These are phyloP conservation scores for Camelina laxa DNA, from an alignment of 345 rosid species.

Conservation along the genomic window DNA sequence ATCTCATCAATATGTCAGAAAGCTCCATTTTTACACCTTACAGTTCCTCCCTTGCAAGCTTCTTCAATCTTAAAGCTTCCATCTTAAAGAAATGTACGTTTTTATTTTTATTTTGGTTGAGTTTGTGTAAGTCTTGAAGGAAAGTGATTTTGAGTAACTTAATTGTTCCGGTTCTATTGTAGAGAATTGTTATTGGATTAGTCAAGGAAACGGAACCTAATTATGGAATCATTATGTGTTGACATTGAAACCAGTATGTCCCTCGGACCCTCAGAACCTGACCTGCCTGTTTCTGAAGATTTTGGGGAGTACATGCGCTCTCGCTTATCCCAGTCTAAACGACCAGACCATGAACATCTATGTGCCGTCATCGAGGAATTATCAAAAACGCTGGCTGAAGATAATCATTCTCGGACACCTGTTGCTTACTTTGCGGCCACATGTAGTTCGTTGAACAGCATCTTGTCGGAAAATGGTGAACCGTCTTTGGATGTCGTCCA, in stretches of 20 bases:
- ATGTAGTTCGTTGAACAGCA: conserved; percentile 65
- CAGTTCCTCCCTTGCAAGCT: conserved; percentile 6
- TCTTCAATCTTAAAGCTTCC: conserved; percentile 15
- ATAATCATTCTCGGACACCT: conserved; percentile 60
- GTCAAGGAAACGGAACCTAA: conserved; percentile 19
- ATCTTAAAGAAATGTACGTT: conserved; percentile 4
- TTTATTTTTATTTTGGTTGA: background rate
- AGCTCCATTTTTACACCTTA: conserved; percentile 2
- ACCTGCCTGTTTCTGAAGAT: conserved; percentile 44
- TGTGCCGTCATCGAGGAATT: conserved; percentile 74
- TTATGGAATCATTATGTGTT: conserved; percentile 36
- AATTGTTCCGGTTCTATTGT: background rate
- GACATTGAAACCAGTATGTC: conserved; percentile 30
- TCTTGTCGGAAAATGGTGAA: conserved; percentile 46
- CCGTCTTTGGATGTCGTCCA: conserved; percentile 54
- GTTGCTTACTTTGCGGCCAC: conserved; percentile 75
- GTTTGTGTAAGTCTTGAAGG: background rate
- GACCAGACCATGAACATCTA: conserved; percentile 65
- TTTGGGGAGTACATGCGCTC: conserved; percentile 63
- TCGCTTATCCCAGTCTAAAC: conserved; percentile 54
- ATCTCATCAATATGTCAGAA: conserved; percentile 16
- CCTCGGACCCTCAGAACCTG: conserved; percentile 22
- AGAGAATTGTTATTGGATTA: conserved; percentile 14
- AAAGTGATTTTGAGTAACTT: conserved; percentile 4
- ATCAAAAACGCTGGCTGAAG: conserved; percentile 75